Base-by-base conservation (phyloP, 768 basidiomycete species). In the Tricholoma terreum region DNA sequence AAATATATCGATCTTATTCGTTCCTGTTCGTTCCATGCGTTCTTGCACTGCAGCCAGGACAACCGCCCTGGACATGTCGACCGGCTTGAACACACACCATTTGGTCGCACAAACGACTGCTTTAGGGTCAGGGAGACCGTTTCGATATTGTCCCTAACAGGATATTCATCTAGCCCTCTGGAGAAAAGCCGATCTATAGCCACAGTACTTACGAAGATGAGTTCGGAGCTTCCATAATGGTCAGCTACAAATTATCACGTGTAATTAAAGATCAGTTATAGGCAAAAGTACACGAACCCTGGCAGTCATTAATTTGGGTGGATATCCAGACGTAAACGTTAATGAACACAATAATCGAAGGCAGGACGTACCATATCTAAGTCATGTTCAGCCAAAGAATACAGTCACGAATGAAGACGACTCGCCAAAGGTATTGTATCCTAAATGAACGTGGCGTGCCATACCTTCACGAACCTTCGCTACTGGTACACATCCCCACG, bases 211-310 rank as follows among this genome's bases (percentile, higher is more conserved):
- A 92, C 91, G 61, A 89, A 92, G 58, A 92, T 81, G 58, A 89
- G 81, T 69, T 93, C 91, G 19, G 91, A 83, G 64, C 85, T 83
- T 14, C 91, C 91, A 75, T 93, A 93, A 72, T 93, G 92, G 75
- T 93, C 91, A 64, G 91, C 91, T 90, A 57, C 53, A 21, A 50
- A 30, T 50, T 48, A 54, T 58, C 49, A 60, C n/a, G 19, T 49
- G 19, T 36, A 9, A 15, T 33, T 14, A 8, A 54, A 27, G 24
- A 27, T 27, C 24, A 27, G 24, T 52, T 33, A 43, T 27, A 42
- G n/a, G 60, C 34, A 7, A 40, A 59, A 35, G 15, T 55, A 22
- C 22, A 55, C 60, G 12, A 31, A 63, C 64, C 64, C 64, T 65
- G 57, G 51, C 31, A 17, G 21, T 52, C 50, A 52, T 36, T 4